Base-by-base conservation (phyloP, 2,329 filamentous ascomycete species). In the Fusarium burgessii region DNA sequence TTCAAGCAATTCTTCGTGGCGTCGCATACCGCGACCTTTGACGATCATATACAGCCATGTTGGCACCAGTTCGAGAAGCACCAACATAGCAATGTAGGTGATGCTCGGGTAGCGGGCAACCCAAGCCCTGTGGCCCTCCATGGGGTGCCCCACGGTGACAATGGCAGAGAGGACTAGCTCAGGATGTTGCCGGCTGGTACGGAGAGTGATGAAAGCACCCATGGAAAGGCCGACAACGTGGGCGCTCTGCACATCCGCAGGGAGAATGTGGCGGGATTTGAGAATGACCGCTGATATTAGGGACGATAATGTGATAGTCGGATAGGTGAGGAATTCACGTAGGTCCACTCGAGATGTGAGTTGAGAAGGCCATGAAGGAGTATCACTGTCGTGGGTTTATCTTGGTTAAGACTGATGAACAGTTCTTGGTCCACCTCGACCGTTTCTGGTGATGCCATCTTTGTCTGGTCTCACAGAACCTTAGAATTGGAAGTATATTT, bases 211-310 rank as follows among this genome's bases (percentile, higher is more conserved):
- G 58, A 78, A 84, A 3, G 81, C 82, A 14, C 82, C 82, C 57
- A 81, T 80, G 4, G 82, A 84, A 25, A 84, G 46, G 6, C 82
- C 82, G 35, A 82, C 80, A 33, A 84, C 46, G 66, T 84, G 82
- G 7, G 82, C 74, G 76, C 32, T 78, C 75, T 42, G 80, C 78
- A 81, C 76, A 8, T 79, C 77, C 32, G 77, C 78, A 10, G 80
- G 79, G 15, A 71, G 59, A 33, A 82, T 62, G 66, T 75, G 70
- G 11, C 73, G 68, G 35, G 81, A 83, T 23, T 23, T 72, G 63
- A n/a, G 80, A 82, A 69, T 84, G 82, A 12, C 77, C 76, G 7
- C 80, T 80, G 12, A 84, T 71, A 66, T 84, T 82, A 33, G 79
- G 77, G 7, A 81, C 62, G 12, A 84, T 76, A 15, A 84, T 74